Percentiles rank a stretch among this genome's conserved stretches.
These are phyloP conservation scores for Rhodotorula sp. DNA, from an alignment of 1,284 basidiomycete genomes.

Conservation along the genomic window DNA sequence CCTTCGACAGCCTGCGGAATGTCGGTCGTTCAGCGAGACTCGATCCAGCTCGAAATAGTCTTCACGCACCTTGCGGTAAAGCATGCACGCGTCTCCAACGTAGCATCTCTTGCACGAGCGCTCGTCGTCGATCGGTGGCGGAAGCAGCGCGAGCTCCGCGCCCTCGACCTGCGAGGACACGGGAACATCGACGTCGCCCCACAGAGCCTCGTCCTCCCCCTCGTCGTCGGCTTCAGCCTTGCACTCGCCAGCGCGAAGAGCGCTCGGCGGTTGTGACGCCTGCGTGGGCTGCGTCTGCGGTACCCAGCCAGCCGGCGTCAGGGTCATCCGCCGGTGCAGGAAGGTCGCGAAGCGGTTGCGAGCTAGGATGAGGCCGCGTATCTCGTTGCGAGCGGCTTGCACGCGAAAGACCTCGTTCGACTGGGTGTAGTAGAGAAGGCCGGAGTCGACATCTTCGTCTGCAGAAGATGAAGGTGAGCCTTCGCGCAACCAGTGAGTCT, in stretches of 20 bases:
- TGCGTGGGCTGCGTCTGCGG: not conserved
- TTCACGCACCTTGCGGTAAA: constrained; percentile 75
- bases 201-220: constrained; percentile 35
- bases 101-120: constrained; percentile 79
- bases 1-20: constrained; percentile 65
- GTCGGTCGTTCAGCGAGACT: not conserved
- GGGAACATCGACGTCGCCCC: constrained; percentile 9
- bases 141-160: constrained; percentile 62
- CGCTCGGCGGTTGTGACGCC: not conserved
- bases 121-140: constrained; percentile 80
- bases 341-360: constrained; percentile 84
- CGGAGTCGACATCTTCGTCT: constrained; percentile 61
- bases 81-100: constrained; percentile 81
- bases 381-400: constrained; percentile 72
- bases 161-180: not conserved
- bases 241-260: not conserved
- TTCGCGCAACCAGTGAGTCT: not conserved
- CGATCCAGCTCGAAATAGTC: not conserved
- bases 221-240: constrained; percentile 7
- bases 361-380: constrained; percentile 74
- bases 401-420: constrained; percentile 82
- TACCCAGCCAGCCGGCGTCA: not conserved
- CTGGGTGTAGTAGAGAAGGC: constrained; percentile 92
- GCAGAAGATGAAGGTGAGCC: not conserved
- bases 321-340: constrained; percentile 51